Evolutionary conservation across 192 early-diverging fungal species (phyloP), one percentile per base, ranked within the genome.

Genomic region (Thamnidium elegans): DNA sequence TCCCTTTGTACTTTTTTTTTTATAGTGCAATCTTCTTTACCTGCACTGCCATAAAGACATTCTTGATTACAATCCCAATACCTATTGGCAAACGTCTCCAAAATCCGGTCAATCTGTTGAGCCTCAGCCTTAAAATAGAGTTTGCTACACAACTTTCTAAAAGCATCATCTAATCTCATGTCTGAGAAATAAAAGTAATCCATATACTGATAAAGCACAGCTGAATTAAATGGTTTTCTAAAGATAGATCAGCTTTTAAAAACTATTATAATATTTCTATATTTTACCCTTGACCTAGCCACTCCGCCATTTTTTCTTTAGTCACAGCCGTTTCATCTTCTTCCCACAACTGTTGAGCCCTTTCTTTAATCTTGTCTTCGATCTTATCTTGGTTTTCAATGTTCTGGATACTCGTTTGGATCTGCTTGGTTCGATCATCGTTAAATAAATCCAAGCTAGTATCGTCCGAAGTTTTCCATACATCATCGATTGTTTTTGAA

Each of bases 51-150:
- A 17, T 74, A 79, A 3, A 84, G 21, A 26, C 76, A 78, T 45
- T 86, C 69, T 15, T 84, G 79, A 72, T 97, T 97, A 71, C 93
- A 97, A 32, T 86, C 84, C 71, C 87, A 90, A 69, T 87, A 97
- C 3, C 91, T 80, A 59, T 81, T 72, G 11, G 94, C 84, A 80
- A 97, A 89, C 32, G 80, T 86, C 36, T 86, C 86, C 50, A 99
- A 68, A 34, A 99, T 88, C 21, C 96, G 84, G 73, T 94, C 94
- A 34, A 99, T 88, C 48, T 91, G 84, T 74, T 99, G 96, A 13
- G 95, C 87, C 74, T 99, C 96, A 17, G 90, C 96, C 59, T 89
- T 90, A 56, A 99, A 77, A 30, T 85, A 85, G 0, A 96, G 79
- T 44, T 92, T 89, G 51, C 79, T 78, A 66, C 93, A 93, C 59